Conservation (phyloP, 2,329 filamentous ascomycete genomes). For the Cytospora schulzeri region DNA sequence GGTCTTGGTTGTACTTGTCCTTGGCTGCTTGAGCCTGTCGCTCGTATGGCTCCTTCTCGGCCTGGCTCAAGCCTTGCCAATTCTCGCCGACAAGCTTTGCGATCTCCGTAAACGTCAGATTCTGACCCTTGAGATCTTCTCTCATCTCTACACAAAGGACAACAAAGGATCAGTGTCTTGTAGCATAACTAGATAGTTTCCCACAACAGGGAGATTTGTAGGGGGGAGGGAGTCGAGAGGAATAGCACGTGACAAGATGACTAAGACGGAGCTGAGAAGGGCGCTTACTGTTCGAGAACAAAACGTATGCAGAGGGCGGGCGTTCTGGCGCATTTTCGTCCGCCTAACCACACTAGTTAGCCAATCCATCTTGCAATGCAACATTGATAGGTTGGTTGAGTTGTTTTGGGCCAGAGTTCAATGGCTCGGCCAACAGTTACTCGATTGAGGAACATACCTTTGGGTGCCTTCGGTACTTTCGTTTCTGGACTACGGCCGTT, state of each 20-base stretch:
- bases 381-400: not conserved
- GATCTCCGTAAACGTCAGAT: slow-evolving; percentile 80
- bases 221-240: not conserved
- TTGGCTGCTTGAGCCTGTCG: slow-evolving; percentile 72
- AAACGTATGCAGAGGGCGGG: slow-evolving; percentile 79
- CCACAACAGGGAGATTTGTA: not conserved
- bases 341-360: slow-evolving; percentile 47
- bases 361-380: not conserved
- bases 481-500: slow-evolving; percentile 56
- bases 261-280: slow-evolving; percentile 7
- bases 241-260: slow-evolving; percentile 10
- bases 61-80: slow-evolving; percentile 71
- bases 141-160: slow-evolving; percentile 61
- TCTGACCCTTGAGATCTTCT: slow-evolving; percentile 75
- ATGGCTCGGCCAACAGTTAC: not conserved
- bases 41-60: slow-evolving; percentile 73
- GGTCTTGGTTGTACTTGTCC: slow-evolving; percentile 73
- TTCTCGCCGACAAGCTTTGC: slow-evolving; percentile 80
- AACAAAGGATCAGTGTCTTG: not conserved
- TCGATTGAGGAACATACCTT: slow-evolving; percentile 54
- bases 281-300: slow-evolving; percentile 79
- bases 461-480: slow-evolving; percentile 77
- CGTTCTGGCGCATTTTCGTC: slow-evolving; percentile 80
- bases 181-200: not conserved
- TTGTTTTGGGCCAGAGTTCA: not conserved